A percentile compares a stretch with the other conserved stretches of the same genome.
Conservation (phyloP, 257 asterid genomes). For the Ehretia macrophylla region DNA sequence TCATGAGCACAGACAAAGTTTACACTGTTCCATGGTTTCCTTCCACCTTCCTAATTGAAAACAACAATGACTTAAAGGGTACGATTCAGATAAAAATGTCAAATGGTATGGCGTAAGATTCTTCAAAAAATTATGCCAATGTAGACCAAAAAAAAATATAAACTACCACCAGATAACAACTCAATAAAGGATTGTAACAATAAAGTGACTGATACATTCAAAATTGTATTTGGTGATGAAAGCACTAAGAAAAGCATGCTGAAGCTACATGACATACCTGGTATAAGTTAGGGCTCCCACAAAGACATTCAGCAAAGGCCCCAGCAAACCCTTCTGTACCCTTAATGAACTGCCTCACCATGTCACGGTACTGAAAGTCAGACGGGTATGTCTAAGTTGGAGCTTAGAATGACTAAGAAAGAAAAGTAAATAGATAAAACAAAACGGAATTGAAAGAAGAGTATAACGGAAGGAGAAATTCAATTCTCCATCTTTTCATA, state of each 20-base stretch:
- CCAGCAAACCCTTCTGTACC: slow-evolving; percentile 98
- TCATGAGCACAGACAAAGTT: slow-evolving; percentile 93
- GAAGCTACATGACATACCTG: slow-evolving; percentile 49
- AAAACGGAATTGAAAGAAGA: neutral
- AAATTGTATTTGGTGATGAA: slow-evolving; percentile 1
- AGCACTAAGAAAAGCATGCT: neutral
- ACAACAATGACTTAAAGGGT: neutral
- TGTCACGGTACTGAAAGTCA: slow-evolving; percentile 80
- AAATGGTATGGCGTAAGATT: neutral
- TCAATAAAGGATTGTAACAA: neutral
- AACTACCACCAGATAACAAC: neutral
- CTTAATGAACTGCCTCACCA: slow-evolving; percentile 85
- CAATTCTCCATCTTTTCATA: neutral
- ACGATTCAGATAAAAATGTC: neutral
- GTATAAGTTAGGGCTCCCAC: slow-evolving; percentile 95
- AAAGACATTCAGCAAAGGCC: slow-evolving; percentile 90
- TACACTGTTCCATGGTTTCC: slow-evolving; percentile 95
- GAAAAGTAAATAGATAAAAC: slow-evolving; percentile 2
- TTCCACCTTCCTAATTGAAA: slow-evolving; percentile 86
- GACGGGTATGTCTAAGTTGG: neutral
- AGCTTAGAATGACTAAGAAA: slow-evolving; percentile 1
- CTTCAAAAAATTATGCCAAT: neutral
- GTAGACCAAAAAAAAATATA: neutral
- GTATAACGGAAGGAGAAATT: too few species aligned
- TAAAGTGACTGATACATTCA: neutral